Evolutionary conservation across 805 yeast species (phyloP), one percentile per base, ranked within the genome.

Genomic region (Yamadazyma scolyti): DNA sequence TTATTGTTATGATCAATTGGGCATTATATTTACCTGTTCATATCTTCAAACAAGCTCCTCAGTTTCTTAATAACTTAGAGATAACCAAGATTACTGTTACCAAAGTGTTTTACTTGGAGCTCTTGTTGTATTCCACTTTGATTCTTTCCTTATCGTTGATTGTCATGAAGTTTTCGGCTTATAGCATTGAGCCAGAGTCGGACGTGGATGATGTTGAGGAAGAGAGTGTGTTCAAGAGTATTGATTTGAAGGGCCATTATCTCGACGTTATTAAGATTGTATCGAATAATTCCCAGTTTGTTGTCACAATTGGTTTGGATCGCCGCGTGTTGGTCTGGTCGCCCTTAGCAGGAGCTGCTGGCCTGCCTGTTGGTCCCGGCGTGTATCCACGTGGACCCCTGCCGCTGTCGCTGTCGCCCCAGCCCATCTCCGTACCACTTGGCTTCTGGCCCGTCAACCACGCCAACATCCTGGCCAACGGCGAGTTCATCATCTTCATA

Each of bases 261-360:
- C 58, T 83, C 28, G 95, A 86, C 50, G 67, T 83, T 4, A 65
- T 81, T 20, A 70, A 68, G 34, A 59, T 82, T 8, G 57, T 68
- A n/a, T 71, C 86, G 0, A 78, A 84, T 9, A 60, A 73, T 9
- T 68, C 76, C 31, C 77, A 86, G 3, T 79, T 82, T 44, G 66
- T 83, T 15, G 77, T 84, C 0, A 70, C 83, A 1, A 71, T 82
- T 16, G 90, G 89, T 4, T 59, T 86, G 48, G 94, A 85, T 45
- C 88, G 82, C 43, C 73, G 69, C 37, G 68, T 85, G 4, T 52
- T 76, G 19, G 74, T 84, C 8, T 85, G 94, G 94, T 79, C 84
- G 0, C 88, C 88, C 3, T 49, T 78, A 33, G n/a, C n/a, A n/a
- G n/a, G n/a, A n/a, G n/a, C n/a, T n/a, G n/a, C n/a, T n/a, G n/a